Conservation (phyloP, 106 monocot species). For the Ottelia alismoides region DNA sequence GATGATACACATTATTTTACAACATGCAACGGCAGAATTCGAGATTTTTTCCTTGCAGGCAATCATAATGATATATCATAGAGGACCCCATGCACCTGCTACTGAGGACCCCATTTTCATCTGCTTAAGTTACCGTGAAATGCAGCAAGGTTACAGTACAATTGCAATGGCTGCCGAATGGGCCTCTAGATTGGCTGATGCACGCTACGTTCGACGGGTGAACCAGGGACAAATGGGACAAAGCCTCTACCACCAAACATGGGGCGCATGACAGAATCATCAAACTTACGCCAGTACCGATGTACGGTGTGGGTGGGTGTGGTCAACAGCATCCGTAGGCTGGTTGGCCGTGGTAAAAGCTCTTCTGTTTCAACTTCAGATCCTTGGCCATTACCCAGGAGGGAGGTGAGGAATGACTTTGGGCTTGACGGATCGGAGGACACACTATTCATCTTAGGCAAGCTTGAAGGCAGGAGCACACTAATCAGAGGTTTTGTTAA, state of each 20-base stretch:
- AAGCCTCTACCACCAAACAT: constrained; percentile 87
- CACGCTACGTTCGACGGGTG: constrained; percentile 53
- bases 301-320: constrained; percentile 66
- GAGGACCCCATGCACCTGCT: too few species aligned
- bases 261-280: constrained; percentile 73
- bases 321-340: constrained; percentile 71
- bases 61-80: too few species aligned
- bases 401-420: constrained; percentile 30
- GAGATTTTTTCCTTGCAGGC: too few species aligned
- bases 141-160: too few species aligned
- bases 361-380: constrained; percentile 34
- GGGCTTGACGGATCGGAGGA: constrained; percentile 50
- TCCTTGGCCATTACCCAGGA: constrained; percentile 38
- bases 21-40: too few species aligned
- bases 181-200: not conserved
- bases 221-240: constrained; percentile 67
- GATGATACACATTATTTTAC: too few species aligned
- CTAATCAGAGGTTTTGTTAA: constrained; percentile 80
- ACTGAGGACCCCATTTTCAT: too few species aligned
- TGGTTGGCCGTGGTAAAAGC: constrained; percentile 26
- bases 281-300: constrained; percentile 88
- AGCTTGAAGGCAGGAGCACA: constrained; percentile 29
- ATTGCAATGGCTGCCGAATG: too few species aligned
- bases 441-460: constrained; percentile 4
- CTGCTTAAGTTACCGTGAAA: too few species aligned